Percentiles rank a stretch among this genome's conserved stretches.
Evolutionary conservation across 306 rosid species (phyloP).

Genomic region (Vicia sativa): DNA sequence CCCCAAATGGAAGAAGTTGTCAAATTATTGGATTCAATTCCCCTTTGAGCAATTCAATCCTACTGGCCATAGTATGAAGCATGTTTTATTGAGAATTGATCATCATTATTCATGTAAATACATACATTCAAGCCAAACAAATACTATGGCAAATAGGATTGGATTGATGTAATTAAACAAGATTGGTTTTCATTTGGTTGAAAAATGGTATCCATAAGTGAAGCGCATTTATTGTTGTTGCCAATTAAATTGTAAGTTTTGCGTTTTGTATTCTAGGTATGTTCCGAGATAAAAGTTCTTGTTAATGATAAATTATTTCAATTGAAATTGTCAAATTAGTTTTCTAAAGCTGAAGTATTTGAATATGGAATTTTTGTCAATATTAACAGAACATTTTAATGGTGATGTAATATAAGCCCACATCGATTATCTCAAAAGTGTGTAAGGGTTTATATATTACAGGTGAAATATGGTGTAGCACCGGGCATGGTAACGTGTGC

Average conservation of each 20-base stretch:
- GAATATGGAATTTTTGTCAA: too few species aligned
- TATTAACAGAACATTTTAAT: too few species aligned
- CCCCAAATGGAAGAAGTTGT: slow-evolving; percentile 61
- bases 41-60: not conserved
- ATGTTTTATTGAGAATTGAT: not conserved
- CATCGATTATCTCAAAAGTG: not conserved
- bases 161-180: not conserved
- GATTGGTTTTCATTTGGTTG: not conserved
- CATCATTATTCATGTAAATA: slow-evolving; percentile 2
- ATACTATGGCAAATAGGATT: not conserved
- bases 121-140: not conserved
- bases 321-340: too few species aligned
- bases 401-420: not conserved
- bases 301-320: too few species aligned
- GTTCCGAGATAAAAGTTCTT: too few species aligned
- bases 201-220: not conserved
- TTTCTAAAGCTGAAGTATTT: too few species aligned
- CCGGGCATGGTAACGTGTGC: not conserved
- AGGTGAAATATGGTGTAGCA: rapidly evolving
- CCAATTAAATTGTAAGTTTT: not conserved
- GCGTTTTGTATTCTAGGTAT: not conserved
- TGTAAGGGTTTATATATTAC: not conserved
- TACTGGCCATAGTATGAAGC: not conserved
- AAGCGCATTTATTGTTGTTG: not conserved
- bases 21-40: slow-evolving; percentile 41